A percentile compares a stretch with the other conserved stretches of the same genome.
phyloP scores from a whole-genome alignment of 2,329 filamentous ascomycete genomes.

The Fusarium sterilihyphosum region DNA sequence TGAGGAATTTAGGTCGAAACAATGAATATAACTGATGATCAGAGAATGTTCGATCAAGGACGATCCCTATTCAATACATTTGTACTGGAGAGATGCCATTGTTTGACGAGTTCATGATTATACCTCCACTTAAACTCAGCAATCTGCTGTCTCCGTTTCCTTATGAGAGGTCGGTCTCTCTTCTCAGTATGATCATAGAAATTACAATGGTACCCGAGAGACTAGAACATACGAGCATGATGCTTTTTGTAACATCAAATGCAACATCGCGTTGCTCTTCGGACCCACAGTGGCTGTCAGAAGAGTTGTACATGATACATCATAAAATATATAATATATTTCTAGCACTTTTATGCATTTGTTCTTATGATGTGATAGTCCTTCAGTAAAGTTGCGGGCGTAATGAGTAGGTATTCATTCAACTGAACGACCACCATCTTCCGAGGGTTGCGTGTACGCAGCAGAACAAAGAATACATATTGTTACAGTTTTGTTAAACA shows the following conservation, averaged over 20 bases:
- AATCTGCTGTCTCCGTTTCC: neutral
- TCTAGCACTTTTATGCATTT: neutral
- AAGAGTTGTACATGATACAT: neutral
- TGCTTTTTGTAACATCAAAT: neutral
- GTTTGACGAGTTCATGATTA: neutral
- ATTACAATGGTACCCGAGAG: neutral
- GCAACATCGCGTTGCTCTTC: neutral
- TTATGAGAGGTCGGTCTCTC: neutral
- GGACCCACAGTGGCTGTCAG: neutral
- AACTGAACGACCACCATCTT: neutral
- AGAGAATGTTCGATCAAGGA: neutral
- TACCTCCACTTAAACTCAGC: too few relatives aligned
- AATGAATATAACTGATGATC: neutral
- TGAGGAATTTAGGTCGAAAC: neutral
- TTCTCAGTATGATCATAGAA: neutral
- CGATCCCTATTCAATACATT: neutral
- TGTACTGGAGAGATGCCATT: neutral
- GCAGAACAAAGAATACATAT: neutral
- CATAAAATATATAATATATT: too few relatives aligned
- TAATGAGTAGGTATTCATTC: neutral
- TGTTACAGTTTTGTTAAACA: neutral
- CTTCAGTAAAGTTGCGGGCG: neutral
- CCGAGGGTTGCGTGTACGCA: neutral
- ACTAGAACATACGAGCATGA: neutral
- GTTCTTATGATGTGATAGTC: neutral